Base-by-base conservation (phyloP, 2,329 filamentous ascomycete species). In the Myriosclerotinia curreyana region DNA sequence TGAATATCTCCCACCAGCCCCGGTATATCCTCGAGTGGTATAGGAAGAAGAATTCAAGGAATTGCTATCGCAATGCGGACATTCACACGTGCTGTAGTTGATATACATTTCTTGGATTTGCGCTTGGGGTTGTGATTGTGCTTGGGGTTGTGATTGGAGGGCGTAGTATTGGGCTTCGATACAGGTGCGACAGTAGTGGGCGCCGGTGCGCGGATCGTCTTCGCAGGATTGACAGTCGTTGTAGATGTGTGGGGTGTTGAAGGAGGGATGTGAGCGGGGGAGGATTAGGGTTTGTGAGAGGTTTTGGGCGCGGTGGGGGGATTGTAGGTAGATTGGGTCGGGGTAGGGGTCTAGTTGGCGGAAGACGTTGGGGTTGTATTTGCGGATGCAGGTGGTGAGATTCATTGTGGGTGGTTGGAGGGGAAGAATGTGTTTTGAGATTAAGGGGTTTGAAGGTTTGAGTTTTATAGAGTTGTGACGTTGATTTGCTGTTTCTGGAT, bases 201-300 rank as follows among this genome's bases (percentile, higher is more conserved):
- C 60, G n/a, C 60, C 60, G 17, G 60, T 62, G 17, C 40, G 51
- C 17, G 60, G 60, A 38, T 62, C 60, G 4, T 62, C 60, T 62
- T 62, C 60, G 22, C 60, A 62, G 40, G 28, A 62, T 8, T 56
- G 40, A 5, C 60, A 62, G 51, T 56, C 60, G 8, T 20, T 46
- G 22, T 56, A 49, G 40, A 46, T 62, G 20, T 51, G 59, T 15
- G 51, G 34, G n/a, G 51, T 17, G n/a, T 22, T 55, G 50, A 25
- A 25, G 40, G 60, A 25, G 36, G n/a, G 40, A 28, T 62, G 17
- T 12, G 60, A n/a, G 22, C 60, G 60, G 17, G 40, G 51, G 38
- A 56, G 38, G 11, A 56, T 56, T 6, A 46, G 9, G 1, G 60
- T 22, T 20, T 46, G 51, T 56, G 51, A 22, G 51, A 36, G 60